Evolutionary conservation across 2,329 filamentous ascomycete species (phyloP).

Genomic region (Pyrenochaeta sp.): DNA sequence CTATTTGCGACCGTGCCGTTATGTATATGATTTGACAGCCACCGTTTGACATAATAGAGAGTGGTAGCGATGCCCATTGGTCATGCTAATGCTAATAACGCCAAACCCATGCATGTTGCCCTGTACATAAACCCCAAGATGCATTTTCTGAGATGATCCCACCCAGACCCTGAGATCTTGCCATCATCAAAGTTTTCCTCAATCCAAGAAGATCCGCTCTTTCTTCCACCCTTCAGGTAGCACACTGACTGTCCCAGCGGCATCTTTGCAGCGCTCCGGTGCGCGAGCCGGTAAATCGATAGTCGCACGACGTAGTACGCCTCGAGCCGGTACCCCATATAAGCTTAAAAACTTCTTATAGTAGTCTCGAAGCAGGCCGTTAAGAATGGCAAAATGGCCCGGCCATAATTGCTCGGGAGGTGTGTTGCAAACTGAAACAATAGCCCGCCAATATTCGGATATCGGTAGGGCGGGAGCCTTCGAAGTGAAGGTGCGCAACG

Average conservation of each 20-base stretch:
- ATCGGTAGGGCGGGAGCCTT: conserved; percentile 75
- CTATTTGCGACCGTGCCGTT: neutral
- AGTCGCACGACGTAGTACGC: conserved; percentile 73
- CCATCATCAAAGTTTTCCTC: neutral
- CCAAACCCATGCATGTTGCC: conserved; percentile 1
- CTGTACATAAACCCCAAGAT: conserved; percentile 2
- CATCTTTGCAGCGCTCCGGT: conserved; percentile 32
- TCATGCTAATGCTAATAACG: conserved; percentile 10
- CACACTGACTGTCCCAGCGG: conserved; percentile 41
- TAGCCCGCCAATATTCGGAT: conserved; percentile 81
- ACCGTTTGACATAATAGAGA: neutral
- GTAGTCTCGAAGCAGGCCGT: conserved; percentile 67
- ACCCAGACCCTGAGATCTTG: neutral
- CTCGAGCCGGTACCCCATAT: conserved; percentile 80
- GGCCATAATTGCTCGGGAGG: conserved; percentile 62
- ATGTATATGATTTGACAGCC: neutral
- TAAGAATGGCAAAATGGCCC: conserved; percentile 60
- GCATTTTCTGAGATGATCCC: neutral
- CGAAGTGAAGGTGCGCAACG: conserved; percentile 74
- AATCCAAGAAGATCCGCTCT: conserved; percentile 30
- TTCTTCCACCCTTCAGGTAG: conserved; percentile 45
- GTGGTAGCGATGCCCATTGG: conserved; percentile 6
- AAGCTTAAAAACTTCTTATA: conserved; percentile 79
- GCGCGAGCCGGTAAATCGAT: conserved; percentile 71
- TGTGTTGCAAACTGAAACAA: conserved; percentile 80